These are phyloP conservation scores for Excoecaria agallocha DNA, from an alignment of 345 rosid genomes.

Conservation along the genomic window DNA sequence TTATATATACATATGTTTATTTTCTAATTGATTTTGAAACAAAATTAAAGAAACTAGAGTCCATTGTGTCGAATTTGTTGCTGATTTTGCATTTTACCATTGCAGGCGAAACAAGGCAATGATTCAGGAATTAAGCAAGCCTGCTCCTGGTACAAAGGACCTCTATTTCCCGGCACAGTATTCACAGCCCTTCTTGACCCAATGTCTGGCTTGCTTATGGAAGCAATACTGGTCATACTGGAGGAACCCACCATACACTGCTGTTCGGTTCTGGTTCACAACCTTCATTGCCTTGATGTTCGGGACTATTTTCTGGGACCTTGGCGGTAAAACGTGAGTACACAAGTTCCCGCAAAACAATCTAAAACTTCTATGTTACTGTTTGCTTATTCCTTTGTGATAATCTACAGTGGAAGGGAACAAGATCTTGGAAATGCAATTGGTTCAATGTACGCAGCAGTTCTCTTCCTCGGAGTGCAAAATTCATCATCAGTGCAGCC, in stretches of 20 bases:
- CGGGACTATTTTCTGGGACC: slow-evolving; percentile 64
- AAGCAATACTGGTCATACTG: slow-evolving; percentile 69
- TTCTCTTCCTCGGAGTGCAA: slow-evolving; percentile 67
- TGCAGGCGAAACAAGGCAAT: slow-evolving; percentile 50
- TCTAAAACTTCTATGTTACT: neutral
- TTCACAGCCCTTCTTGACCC: slow-evolving; percentile 50
- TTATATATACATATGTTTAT: too few species aligned
- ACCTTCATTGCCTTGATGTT: slow-evolving; percentile 53
- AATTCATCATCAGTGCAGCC: slow-evolving; percentile 59
- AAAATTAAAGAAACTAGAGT: neutral
- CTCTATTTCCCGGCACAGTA: slow-evolving; percentile 50
- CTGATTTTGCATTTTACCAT: neutral
- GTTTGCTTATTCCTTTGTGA: neutral
- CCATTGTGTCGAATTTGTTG: neutral
- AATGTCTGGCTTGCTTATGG: slow-evolving; percentile 65
- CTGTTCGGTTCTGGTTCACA: slow-evolving; percentile 64
- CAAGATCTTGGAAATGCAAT: slow-evolving; percentile 63
- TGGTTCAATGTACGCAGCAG: slow-evolving; percentile 76
- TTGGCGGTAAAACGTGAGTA: slow-evolving; percentile 57
- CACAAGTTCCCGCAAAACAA: neutral
- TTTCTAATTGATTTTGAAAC: too few species aligned
- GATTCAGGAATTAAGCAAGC: slow-evolving; percentile 47
- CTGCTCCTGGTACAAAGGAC: slow-evolving; percentile 58
- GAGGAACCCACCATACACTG: slow-evolving; percentile 66
- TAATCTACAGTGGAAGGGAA: slow-evolving; percentile 32